These are phyloP conservation scores for Cytidiella melzeri DNA, from an alignment of 768 basidiomycete species.

Conservation along the genomic window DNA sequence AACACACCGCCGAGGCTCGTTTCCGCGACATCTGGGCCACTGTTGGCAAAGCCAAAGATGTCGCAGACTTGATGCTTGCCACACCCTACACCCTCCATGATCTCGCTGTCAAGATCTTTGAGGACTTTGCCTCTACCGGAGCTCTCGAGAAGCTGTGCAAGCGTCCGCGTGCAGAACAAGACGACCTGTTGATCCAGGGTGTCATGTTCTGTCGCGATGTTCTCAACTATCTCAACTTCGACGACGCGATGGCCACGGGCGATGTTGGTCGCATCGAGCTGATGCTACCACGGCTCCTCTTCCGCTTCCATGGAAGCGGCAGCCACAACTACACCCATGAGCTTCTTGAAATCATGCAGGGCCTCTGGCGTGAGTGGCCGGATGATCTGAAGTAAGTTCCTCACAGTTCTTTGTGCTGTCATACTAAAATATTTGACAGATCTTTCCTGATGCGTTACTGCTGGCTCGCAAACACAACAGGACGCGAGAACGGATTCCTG, in stretches of 20 bases:
- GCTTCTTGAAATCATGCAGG: too few species aligned
- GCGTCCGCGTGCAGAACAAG: conserved; percentile 9
- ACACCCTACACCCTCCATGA: conserved; percentile 22
- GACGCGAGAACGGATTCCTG: too few species aligned
- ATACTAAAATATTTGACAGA: too few species aligned
- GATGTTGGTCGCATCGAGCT: conserved; percentile 33
- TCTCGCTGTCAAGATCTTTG: conserved; percentile 24
- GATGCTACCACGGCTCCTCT: conserved; percentile 26
- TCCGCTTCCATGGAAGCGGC: conserved; percentile 29
- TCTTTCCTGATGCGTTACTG: too few species aligned
- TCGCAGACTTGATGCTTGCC: conserved; percentile 22
- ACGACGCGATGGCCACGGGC: conserved; percentile 9
- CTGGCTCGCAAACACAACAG: too few species aligned
- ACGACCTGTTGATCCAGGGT: background rate
- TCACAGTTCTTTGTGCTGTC: background rate
- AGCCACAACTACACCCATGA: conserved; percentile 31
- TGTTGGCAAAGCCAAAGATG: conserved; percentile 17
- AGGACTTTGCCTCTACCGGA: conserved; percentile 24
- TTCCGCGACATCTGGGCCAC: conserved; percentile 28
- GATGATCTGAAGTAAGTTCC: too few species aligned
- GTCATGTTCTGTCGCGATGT: background rate
- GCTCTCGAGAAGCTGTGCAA: conserved; percentile 20
- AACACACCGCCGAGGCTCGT: conserved; percentile 33
- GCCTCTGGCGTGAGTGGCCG: too few species aligned
- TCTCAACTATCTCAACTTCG: conserved; percentile 9